Evolutionary conservation across 1,139 yeast genomes (phyloP), one percentile per base, ranked within the genome.

Genomic region (Taphrina betulina): DNA sequence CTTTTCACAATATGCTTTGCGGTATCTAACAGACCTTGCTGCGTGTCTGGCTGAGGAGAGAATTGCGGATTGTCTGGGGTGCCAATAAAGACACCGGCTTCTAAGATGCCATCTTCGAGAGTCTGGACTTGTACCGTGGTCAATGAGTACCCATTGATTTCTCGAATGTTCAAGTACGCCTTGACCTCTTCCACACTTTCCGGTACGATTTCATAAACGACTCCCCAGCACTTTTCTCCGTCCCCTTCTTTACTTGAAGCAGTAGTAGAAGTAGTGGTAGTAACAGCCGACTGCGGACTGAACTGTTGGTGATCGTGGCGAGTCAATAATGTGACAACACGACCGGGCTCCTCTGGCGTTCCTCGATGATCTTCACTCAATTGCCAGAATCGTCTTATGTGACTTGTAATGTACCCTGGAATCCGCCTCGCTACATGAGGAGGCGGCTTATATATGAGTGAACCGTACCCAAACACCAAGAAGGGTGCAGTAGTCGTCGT

Each of bases 361-460:
- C 97, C 97, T 55, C 97, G 71, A 68, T 90, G 96, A 68, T 90
- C 97, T 19, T 48, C 56, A 14, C 52, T 40, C 17, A 44, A 79
- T 69, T 89, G 96, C 96, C 96, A 90, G 67, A 90, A 90, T 56
- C 96, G 72, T 22, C 97, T 75, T 1, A 84, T 78, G 63, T 75
- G 88, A 0, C 96, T 96, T 57, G 76, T 75, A 26, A 90, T 75
- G 60, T 82, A 79, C 0, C 96, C 96, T 0, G 87, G 81, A 5
- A 85, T 80, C 38, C 80, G 72, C 61, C 78, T 76, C 45, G 76
- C 77, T 17, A 78, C 75, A 59, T 80, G 79, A 20, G 95, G 92
- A 0, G 96, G 96, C 0, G 96, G 96, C 66, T 89, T 90, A 75
- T 85, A 90, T 23, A 90, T 82, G 55, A 90, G 73, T 0, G 95